Evolutionary conservation across 1,139 yeast genomes (phyloP), one percentile per base, ranked within the genome.

Genomic region (Yamadazyma taylorii): DNA sequence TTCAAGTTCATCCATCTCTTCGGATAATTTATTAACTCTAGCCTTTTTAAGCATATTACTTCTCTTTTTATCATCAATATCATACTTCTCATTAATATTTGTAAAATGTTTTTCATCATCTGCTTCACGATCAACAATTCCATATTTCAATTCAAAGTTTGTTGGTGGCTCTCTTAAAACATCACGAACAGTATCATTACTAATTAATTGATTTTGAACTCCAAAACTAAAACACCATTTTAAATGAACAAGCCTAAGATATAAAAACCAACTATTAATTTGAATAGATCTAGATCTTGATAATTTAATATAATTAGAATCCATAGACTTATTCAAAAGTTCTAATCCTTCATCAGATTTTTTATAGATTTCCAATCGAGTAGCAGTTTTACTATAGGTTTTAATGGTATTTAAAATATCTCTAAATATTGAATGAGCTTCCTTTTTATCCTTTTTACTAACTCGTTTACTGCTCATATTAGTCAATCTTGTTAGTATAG

Each of bases 201-300:
- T 66, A 19, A 75, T 79, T 40, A 78, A 67, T 51, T 84, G 88
- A 42, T 69, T 69, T 48, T 80, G 85, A 13, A 83, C 70, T 2
- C 87, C 87, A 28, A 78, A 74, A 30, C 85, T 81, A 52, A 79
- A 82, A n/a, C 81, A 71, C 85, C 88, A 85, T 51, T 78, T 78
- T 52, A 84, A 67, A 45, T 77, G 80, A 39, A 80, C 73, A 38
- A 83, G 63, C 41, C 89, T 67, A 35, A 80, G 58, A 48, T 81
- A 76, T 40, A 81, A 73, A 46, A 66, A 75, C 94, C 94, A 85
- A 21, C 83, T 70, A 44, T 73, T 76, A 26, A 84, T 75, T n/a
- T 79, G 71, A 37, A 84, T 60, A 3, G 81, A 66, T 53, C 73
- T 78, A 24, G 78, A 65, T 48, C 78, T 75, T 16, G 79, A 73